These are phyloP conservation scores for Mucor racemosus DNA, from an alignment of 371 early-diverging fungal genomes.

Conservation along the genomic window DNA sequence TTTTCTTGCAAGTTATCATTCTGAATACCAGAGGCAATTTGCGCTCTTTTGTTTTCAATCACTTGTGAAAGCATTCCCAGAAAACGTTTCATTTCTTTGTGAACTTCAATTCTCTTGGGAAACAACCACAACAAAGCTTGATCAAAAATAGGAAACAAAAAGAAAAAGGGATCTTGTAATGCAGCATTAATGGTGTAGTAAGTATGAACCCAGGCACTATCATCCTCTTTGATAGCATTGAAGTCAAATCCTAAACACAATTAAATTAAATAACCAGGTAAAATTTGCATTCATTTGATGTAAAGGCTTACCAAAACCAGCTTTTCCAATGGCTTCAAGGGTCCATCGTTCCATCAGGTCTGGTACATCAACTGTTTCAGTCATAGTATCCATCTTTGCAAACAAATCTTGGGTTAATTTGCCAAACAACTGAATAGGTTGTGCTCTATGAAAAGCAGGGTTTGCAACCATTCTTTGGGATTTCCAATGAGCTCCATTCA, in stretches of 20 bases:
- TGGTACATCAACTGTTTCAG: conserved; percentile 17
- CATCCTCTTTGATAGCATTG: conserved; percentile 25
- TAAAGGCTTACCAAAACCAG: conserved; percentile 39
- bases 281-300: not conserved
- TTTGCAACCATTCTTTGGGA: conserved; percentile 31
- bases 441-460: conserved; percentile 47
- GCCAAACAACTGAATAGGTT: conserved; percentile 44
- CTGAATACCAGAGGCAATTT: conserved; percentile 8
- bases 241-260: conserved; percentile 37
- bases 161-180: conserved; percentile 37
- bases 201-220: conserved; percentile 28
- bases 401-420: conserved; percentile 29
- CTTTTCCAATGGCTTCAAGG: conserved; percentile 46
- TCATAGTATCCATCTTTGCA: conserved; percentile 25
- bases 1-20: conserved; percentile 9
- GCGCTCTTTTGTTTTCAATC: conserved; percentile 13
- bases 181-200: conserved; percentile 35
- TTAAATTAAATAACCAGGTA: not conserved
- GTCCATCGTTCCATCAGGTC: conserved; percentile 39
- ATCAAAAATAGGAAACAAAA: conserved; percentile 56
- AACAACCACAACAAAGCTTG: conserved; percentile 22
- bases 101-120: conserved; percentile 10
- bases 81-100: conserved; percentile 21
- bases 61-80: conserved; percentile 11
- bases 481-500: conserved; percentile 26